These are phyloP conservation scores for Venustampulla echinocandica DNA, from an alignment of 495 filamentous ascomycete species.

Conservation along the genomic window DNA sequence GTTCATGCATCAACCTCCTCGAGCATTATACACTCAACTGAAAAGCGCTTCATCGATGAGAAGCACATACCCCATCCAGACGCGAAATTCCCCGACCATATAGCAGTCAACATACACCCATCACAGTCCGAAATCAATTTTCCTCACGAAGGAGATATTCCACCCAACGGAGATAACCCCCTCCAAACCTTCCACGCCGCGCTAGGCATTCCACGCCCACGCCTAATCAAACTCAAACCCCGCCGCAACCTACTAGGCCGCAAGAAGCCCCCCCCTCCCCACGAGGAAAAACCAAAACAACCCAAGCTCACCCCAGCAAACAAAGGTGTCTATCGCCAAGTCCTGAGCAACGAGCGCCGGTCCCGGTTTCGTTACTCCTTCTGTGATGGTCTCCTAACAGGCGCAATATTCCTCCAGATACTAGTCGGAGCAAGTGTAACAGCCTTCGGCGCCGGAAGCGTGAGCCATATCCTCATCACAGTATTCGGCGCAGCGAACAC, in stretches of 20 bases:
- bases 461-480: slow-evolving; percentile 18
- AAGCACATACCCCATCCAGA: no score
- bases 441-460: slow-evolving; percentile 21
- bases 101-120: neutral
- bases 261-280: neutral
- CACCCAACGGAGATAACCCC: neutral
- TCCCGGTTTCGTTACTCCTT: slow-evolving; percentile 4
- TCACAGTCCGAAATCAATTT: neutral
- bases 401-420: slow-evolving; percentile 23
- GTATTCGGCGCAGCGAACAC: slow-evolving; percentile 28
- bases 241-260: neutral
- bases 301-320: slow-evolving; percentile 9
- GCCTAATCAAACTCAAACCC: neutral
- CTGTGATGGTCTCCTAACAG: slow-evolving; percentile 7
- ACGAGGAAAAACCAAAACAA: neutral
- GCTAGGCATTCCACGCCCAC: slow-evolving; percentile 9
- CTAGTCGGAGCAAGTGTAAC: slow-evolving; percentile 27
- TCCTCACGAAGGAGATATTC: neutral
- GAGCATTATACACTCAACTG: no score
- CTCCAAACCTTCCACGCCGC: slow-evolving; percentile 12
- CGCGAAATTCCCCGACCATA: neutral
- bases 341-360: slow-evolving; percentile 2
- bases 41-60: no score
- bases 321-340: slow-evolving; percentile 17
- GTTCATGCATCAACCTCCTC: no score